Conservation (phyloP, 805 yeast genomes). For the Teunomyces stri region DNA sequence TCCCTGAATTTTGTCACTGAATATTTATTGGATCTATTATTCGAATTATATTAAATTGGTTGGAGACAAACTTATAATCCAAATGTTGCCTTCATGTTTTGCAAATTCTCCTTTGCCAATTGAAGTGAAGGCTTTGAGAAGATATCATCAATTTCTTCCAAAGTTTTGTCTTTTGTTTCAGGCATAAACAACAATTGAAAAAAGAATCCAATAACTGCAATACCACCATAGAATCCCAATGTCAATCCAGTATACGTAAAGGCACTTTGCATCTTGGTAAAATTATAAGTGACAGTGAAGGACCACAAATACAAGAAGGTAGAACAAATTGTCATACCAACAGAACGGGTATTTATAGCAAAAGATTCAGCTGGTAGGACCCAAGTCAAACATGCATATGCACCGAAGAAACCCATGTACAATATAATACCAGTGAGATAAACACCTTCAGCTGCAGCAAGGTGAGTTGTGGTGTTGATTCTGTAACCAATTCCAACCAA, state of each 20-base stretch:
- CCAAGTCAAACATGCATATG: slow-evolving; percentile 67
- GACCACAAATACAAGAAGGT: slow-evolving; percentile 58
- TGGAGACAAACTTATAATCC: slow-evolving; percentile 2
- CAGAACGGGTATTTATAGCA: slow-evolving; percentile 55
- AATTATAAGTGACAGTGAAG: slow-evolving; percentile 63
- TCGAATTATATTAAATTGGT: not conserved
- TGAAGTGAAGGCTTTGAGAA: slow-evolving; percentile 48
- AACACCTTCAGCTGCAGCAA: slow-evolving; percentile 53
- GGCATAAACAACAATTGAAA: slow-evolving; percentile 60
- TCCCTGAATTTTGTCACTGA: not conserved
- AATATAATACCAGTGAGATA: slow-evolving; percentile 61
- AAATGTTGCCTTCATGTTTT: slow-evolving; percentile 23
- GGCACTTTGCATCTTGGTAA: slow-evolving; percentile 52
- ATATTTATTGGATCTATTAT: not conserved
- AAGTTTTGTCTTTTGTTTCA: slow-evolving; percentile 68
- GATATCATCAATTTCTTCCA: slow-evolving; percentile 69
- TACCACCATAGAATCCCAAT: slow-evolving; percentile 66
- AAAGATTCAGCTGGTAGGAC: slow-evolving; percentile 66
- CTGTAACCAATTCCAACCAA: slow-evolving; percentile 59
- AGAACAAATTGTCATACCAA: slow-evolving; percentile 64
- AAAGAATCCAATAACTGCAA: slow-evolving; percentile 55
- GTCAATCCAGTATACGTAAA: slow-evolving; percentile 63
- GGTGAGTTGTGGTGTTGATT: slow-evolving; percentile 35
- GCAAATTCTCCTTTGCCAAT: slow-evolving; percentile 34
- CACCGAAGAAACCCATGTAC: slow-evolving; percentile 65